Conservation (phyloP, 2,329 filamentous ascomycete genomes). For the Fusarium annulatum region DNA sequence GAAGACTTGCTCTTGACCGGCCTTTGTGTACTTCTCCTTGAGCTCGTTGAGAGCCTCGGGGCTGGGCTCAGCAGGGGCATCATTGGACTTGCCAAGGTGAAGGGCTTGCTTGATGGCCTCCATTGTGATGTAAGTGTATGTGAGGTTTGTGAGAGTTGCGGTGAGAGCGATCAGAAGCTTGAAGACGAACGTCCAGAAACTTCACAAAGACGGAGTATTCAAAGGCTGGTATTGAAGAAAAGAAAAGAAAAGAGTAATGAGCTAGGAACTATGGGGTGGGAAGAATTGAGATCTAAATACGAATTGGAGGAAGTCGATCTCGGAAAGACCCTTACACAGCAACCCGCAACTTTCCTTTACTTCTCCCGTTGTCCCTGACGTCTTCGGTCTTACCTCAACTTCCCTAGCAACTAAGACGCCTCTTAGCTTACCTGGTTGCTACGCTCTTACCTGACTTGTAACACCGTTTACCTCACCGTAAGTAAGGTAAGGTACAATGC, state of each 20-base stretch:
- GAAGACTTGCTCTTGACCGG: conserved; percentile 83
- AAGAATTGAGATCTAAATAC: conserved; percentile 37
- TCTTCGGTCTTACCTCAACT: conserved; percentile 9
- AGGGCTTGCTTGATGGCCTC: conserved; percentile 58
- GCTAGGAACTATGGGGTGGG: conserved; percentile 22
- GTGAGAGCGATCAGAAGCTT: conserved; percentile 23
- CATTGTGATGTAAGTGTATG: conserved; percentile 49
- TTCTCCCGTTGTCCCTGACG: conserved; percentile 25
- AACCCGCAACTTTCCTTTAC: conserved; percentile 1
- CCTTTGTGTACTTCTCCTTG: conserved; percentile 77
- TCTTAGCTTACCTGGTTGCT: conserved; percentile 21
- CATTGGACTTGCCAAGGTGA: conserved; percentile 49
- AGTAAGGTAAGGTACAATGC: conserved; percentile 17
- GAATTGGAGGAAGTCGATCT: conserved; percentile 30
- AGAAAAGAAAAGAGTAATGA: conserved; percentile 22
- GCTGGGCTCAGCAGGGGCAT: conserved; percentile 63
- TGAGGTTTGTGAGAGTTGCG: conserved; percentile 26
- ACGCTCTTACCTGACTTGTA: conserved; percentile 23
- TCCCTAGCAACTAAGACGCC: conserved; percentile 18
- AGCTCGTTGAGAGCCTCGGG: conserved; percentile 75
- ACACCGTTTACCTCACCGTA: conserved; percentile 31
- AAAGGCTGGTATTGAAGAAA: conserved; percentile 8
- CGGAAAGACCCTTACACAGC: conserved; percentile 30
- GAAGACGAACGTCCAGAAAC: conserved; percentile 1
- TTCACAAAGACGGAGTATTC: conserved; percentile 4